Evolutionary conservation across 805 yeast genomes (phyloP).

Genomic region (Groenewaldozyma salmanticensis): DNA sequence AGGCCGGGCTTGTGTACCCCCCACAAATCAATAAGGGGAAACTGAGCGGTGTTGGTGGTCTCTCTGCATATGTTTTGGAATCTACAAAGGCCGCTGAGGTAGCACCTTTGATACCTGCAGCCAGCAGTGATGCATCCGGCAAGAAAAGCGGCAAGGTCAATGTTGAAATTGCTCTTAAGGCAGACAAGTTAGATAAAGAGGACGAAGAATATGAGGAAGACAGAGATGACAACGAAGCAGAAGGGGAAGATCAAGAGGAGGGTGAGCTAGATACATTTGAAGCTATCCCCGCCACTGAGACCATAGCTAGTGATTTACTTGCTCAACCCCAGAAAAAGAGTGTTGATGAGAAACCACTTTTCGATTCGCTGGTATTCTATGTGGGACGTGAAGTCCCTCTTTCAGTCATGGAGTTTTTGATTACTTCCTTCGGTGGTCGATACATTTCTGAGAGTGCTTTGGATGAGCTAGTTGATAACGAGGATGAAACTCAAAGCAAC

Average conservation of each 20-base stretch:
- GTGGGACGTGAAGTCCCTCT: constrained; percentile 94
- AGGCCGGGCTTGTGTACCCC: constrained; percentile 79
- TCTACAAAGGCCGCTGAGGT: constrained; percentile 1
- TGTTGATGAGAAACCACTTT: constrained; percentile 44
- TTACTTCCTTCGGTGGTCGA: constrained; percentile 78
- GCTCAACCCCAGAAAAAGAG: constrained; percentile 45
- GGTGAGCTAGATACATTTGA: constrained; percentile 60
- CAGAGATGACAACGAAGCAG: constrained; percentile 22
- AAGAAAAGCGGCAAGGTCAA: constrained; percentile 20
- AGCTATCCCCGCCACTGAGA: constrained; percentile 36
- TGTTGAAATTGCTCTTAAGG: constrained; percentile 30
- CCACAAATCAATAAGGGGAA: constrained; percentile 69
- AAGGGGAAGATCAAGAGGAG: constrained; percentile 29
- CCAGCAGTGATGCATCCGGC: neutral
- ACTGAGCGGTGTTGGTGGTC: constrained; percentile 82
- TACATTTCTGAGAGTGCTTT: constrained; percentile 78
- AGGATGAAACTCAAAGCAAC: constrained; percentile 37
- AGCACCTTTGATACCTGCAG: constrained; percentile 14
- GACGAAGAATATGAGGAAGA: constrained; percentile 27
- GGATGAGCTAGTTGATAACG: constrained; percentile 53
- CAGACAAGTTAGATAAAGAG: constrained; percentile 29
- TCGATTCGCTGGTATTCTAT: constrained; percentile 67
- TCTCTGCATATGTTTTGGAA: constrained; percentile 62
- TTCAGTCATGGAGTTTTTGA: constrained; percentile 80
- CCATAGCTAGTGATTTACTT: constrained; percentile 42